Evolutionary conservation across 2,329 filamentous ascomycete genomes (phyloP).

Genomic region (Colletotrichum navitas): DNA sequence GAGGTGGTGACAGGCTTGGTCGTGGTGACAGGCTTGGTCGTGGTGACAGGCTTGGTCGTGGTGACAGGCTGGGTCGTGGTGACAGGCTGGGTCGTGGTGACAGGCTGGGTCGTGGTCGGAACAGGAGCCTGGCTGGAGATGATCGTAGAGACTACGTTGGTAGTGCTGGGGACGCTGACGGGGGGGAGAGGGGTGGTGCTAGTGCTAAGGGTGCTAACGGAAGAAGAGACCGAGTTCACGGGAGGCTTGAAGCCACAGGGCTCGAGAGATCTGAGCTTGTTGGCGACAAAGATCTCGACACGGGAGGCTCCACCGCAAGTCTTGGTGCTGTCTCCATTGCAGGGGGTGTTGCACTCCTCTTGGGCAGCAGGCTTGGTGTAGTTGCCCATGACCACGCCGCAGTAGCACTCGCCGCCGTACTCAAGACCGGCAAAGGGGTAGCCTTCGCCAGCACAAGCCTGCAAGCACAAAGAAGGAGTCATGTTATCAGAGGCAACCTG

Average conservation of each 20-base stretch:
- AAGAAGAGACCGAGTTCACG: slow-evolving; percentile 40
- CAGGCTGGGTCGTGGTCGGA: slow-evolving; percentile 30
- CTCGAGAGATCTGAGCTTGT: slow-evolving; percentile 62
- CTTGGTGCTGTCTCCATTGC: slow-evolving; percentile 59
- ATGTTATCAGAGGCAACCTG: slow-evolving; percentile 52
- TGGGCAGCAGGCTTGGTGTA: slow-evolving; percentile 53
- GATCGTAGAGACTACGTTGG: slow-evolving; percentile 41
- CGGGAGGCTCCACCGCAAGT: slow-evolving; percentile 59
- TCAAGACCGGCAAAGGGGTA: slow-evolving; percentile 64
- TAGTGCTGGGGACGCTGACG: slow-evolving; percentile 40
- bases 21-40: slow-evolving; percentile 43
- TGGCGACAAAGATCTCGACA: slow-evolving; percentile 62
- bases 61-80: slow-evolving; percentile 37
- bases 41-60: slow-evolving; percentile 38
- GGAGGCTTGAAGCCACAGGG: slow-evolving; percentile 59
- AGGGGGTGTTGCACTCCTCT: slow-evolving; percentile 63
- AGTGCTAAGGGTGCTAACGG: slow-evolving; percentile 31
- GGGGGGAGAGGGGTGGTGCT: slow-evolving; percentile 10
- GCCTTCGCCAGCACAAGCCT: slow-evolving; percentile 57
- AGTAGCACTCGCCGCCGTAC: slow-evolving; percentile 60
- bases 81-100: slow-evolving; percentile 32
- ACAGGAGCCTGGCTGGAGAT: slow-evolving; percentile 35
- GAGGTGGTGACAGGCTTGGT: slow-evolving; percentile 41
- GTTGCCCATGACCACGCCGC: slow-evolving; percentile 66
- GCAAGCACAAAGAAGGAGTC: slow-evolving; percentile 59